These are phyloP conservation scores for Nemania abortiva DNA, from an alignment of 2,329 filamentous ascomycete genomes.

Conservation along the genomic window DNA sequence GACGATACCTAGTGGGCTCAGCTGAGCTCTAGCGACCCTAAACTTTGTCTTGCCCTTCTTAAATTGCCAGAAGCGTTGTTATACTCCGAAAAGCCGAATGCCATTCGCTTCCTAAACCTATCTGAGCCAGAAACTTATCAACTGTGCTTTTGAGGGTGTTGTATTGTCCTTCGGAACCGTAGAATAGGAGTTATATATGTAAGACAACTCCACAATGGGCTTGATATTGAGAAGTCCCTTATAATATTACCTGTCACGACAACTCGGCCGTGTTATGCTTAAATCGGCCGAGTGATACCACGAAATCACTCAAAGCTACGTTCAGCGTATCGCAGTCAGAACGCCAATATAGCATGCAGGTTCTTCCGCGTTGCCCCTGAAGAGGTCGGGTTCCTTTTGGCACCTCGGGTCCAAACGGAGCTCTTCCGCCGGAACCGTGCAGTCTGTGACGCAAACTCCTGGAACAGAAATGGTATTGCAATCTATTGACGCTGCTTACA, in stretches of 20 bases:
- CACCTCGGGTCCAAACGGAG: slow-evolving; percentile 27
- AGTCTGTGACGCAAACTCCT: slow-evolving; percentile 26
- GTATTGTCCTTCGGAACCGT: no score
- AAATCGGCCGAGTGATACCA: slow-evolving; percentile 31
- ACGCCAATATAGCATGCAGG: slow-evolving; percentile 7
- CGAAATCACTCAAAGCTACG: not conserved
- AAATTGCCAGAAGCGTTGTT: not conserved
- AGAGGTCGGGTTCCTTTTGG: slow-evolving; percentile 13
- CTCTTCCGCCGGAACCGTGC: slow-evolving; percentile 25
- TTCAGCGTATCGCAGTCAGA: slow-evolving; percentile 21
- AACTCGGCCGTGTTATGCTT: slow-evolving; percentile 26
- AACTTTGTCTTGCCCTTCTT: not conserved
- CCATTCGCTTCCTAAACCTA: not conserved
- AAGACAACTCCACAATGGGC: not conserved
- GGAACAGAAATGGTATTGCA: not conserved
- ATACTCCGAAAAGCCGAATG: not conserved
- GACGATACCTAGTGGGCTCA: not conserved
- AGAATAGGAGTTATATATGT: slow-evolving; percentile 1
- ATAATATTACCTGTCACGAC: slow-evolving; percentile 6
- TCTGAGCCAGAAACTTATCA: not conserved
- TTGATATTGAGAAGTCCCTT: not conserved
- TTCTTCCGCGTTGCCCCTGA: slow-evolving; percentile 32
- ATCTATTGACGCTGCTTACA: slow-evolving; percentile 20
- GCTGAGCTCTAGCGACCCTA: slow-evolving; percentile 8
- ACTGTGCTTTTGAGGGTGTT: no score